Conservation (phyloP, 2,329 filamentous ascomycete species). For the Fusarium mexicanum region DNA sequence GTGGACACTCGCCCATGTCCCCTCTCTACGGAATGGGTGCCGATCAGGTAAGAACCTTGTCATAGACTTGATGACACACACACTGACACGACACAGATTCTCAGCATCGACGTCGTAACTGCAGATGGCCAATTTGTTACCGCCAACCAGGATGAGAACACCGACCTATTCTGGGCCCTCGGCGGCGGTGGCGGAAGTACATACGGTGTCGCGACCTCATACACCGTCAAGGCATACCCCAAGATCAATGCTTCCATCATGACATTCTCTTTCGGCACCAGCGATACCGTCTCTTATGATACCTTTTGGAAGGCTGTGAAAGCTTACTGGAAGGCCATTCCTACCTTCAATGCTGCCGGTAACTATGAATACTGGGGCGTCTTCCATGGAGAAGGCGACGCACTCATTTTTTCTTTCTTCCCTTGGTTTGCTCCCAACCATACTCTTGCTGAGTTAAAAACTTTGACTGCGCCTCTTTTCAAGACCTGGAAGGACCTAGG, state of each 20-base stretch:
- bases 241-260: conserved; percentile 36
- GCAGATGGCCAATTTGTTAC: conserved; percentile 34
- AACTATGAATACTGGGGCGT: conserved; percentile 40
- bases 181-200: conserved; percentile 53
- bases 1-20: conserved; percentile 36
- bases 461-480: conserved; percentile 22
- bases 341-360: conserved; percentile 30
- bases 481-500: conserved; percentile 17
- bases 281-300: conserved; percentile 17
- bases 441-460: conserved; percentile 26
- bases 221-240: conserved; percentile 54
- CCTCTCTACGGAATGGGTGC: conserved; percentile 32
- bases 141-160: conserved; percentile 19
- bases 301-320: conserved; percentile 34
- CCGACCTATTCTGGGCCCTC: conserved; percentile 51
- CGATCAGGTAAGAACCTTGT: conserved; percentile 21
- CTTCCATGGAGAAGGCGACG: conserved; percentile 10
- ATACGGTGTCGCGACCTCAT: conserved; percentile 44
- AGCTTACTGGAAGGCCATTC: conserved; percentile 24
- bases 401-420: conserved; percentile 28
- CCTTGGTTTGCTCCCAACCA: conserved; percentile 38
- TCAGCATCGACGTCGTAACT: conserved; percentile 32
- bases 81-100: conserved; percentile 4
- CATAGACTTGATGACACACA: not conserved
- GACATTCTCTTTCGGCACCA: conserved; percentile 34